A percentile compares a stretch with the other conserved stretches of the same genome.
Evolutionary conservation across 2,329 filamentous ascomycete species (phyloP).

Genomic region (Hirsutella rhossiliensis): DNA sequence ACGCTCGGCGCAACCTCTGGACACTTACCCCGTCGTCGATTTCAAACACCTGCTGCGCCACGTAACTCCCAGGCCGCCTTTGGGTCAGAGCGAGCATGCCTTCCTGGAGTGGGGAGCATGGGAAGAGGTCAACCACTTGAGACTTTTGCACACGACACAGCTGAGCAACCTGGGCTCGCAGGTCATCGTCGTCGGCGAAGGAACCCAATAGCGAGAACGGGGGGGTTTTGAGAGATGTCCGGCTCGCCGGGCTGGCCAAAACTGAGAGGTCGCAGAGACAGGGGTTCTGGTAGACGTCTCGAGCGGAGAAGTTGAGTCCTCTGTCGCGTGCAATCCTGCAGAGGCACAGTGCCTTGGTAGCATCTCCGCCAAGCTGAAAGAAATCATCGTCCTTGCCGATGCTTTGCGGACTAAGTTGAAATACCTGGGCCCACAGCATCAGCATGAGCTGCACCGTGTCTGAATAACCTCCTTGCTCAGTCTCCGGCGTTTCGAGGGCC

Average conservation of each 20-base stretch:
- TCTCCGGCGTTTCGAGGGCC: background rate
- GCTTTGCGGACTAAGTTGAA: slow-evolving; percentile 13
- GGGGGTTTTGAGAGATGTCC: background rate
- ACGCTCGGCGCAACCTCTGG: slow-evolving; percentile 1
- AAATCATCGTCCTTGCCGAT: slow-evolving; percentile 22
- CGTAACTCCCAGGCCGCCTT: slow-evolving; percentile 4
- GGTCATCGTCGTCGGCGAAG: background rate
- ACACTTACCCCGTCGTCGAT: slow-evolving; percentile 1
- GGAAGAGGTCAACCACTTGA: slow-evolving; percentile 5
- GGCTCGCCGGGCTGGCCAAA: background rate
- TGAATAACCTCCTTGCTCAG: background rate
- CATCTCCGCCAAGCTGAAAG: slow-evolving; percentile 31
- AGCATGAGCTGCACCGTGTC: slow-evolving; percentile 15
- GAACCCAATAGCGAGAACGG: background rate
- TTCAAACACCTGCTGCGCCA: slow-evolving; percentile 1
- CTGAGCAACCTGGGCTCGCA: background rate
- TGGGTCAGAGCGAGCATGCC: slow-evolving; percentile 5
- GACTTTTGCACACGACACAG: background rate
- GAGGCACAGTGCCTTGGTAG: slow-evolving; percentile 29
- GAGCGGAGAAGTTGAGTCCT: slow-evolving; percentile 16
- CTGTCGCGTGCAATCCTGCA: slow-evolving; percentile 8
- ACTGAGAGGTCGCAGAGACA: background rate
- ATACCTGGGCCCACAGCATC: slow-evolving; percentile 16
- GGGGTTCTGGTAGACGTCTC: background rate
- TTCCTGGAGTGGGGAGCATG: slow-evolving; percentile 6